A percentile compares a stretch with the other conserved stretches of the same genome.
Evolutionary conservation across 352 stramenopile species (phyloP).

Genomic region (Phytophthora constricta): DNA sequence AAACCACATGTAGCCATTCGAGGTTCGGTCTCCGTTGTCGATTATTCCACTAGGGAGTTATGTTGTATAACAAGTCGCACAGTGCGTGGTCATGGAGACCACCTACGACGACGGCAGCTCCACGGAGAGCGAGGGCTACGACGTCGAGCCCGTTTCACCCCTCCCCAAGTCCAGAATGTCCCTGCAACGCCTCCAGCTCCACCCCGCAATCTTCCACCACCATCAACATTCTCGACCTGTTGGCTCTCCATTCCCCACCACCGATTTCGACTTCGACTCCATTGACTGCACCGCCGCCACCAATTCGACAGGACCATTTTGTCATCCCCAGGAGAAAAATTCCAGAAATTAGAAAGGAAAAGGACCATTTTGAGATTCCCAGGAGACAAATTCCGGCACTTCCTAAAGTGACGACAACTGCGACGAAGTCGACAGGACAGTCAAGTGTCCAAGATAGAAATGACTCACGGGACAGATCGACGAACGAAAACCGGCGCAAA

Average conservation of each 20-base stretch:
- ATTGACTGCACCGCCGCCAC: no score
- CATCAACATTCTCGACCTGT: not conserved
- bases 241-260: not conserved
- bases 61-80: no score
- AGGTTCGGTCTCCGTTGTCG: no score
- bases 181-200: not conserved
- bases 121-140: slow-evolving; percentile 1
- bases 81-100: no score
- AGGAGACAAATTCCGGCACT: no score
- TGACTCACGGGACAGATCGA: not conserved
- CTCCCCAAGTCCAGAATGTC: not conserved
- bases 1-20: no score
- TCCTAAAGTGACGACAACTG: no score
- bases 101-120: slow-evolving; percentile 2
- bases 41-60: no score
- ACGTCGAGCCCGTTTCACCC: not conserved
- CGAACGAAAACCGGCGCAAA: not conserved
- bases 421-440: no score
- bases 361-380: no score
- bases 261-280: not conserved
- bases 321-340: not conserved
- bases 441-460: no score
- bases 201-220: not conserved
- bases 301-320: not conserved
- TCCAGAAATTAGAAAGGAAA: no score